These are phyloP conservation scores for Beauveria sp. DNA, from an alignment of 2,329 filamentous ascomycete genomes.

Conservation along the genomic window DNA sequence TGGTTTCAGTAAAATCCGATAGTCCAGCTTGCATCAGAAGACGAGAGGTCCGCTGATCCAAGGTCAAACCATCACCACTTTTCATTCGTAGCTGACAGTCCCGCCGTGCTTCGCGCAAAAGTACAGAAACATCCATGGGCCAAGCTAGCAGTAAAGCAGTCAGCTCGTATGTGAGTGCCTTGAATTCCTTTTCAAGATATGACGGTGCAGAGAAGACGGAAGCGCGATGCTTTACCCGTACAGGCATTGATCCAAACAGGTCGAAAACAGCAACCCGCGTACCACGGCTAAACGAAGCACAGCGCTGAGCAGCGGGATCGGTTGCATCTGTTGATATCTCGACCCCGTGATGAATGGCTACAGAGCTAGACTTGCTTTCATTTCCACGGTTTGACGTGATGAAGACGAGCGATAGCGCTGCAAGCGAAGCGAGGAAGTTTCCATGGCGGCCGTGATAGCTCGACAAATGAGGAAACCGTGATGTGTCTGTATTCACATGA, in stretches of 20 bases:
- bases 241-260: slow-evolving; percentile 84
- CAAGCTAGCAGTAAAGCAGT: slow-evolving; percentile 65
- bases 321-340: slow-evolving; percentile 57
- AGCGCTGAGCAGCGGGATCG: slow-evolving; percentile 47
- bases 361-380: slow-evolving; percentile 52
- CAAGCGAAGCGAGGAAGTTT: slow-evolving; percentile 69
- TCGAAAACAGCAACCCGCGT: slow-evolving; percentile 71
- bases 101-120: slow-evolving; percentile 42
- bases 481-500: slow-evolving; percentile 55
- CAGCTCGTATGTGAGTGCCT: slow-evolving; percentile 49
- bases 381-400: slow-evolving; percentile 63
- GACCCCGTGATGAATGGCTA: slow-evolving; percentile 64
- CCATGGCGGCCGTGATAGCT: slow-evolving; percentile 59
- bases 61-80: slow-evolving; percentile 16
- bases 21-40: slow-evolving; percentile 61
- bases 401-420: slow-evolving; percentile 66
- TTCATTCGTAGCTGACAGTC: slow-evolving; percentile 32
- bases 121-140: slow-evolving; percentile 47
- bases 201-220: slow-evolving; percentile 41
- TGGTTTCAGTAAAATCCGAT: slow-evolving; percentile 41
- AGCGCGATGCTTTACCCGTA: slow-evolving; percentile 75
- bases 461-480: slow-evolving; percentile 45
- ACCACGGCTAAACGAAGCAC: slow-evolving; percentile 54
- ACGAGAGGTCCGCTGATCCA: slow-evolving; percentile 26
- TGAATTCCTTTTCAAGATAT: slow-evolving; percentile 56